Percentiles rank a stretch among this genome's conserved stretches.
phyloP scores from a whole-genome alignment of 2,329 filamentous ascomycete genomes.

The Lecanicillium sp. region DNA sequence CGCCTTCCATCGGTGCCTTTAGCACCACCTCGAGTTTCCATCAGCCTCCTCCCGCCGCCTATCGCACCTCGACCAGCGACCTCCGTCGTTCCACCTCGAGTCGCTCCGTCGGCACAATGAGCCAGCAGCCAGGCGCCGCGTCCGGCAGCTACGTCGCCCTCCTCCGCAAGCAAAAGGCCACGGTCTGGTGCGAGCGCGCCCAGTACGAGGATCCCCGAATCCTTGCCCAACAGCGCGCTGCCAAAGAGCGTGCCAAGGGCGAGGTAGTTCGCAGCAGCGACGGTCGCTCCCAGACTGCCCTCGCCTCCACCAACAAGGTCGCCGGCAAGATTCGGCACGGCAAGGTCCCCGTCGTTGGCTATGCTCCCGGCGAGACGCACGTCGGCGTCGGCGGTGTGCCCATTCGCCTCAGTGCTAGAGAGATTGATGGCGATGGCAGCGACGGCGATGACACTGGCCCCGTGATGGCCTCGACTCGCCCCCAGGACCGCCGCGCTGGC shows the following conservation, averaged over 20 bases:
- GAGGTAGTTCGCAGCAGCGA: slow-evolving; percentile 64
- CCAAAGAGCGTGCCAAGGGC: slow-evolving; percentile 77
- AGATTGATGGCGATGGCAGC: slow-evolving; percentile 83
- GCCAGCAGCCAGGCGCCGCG: slow-evolving; percentile 36
- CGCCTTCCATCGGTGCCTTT: slow-evolving; percentile 62
- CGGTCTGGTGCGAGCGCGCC: slow-evolving; percentile 93
- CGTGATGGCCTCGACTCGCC: slow-evolving; percentile 32
- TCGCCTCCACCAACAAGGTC: slow-evolving; percentile 58
- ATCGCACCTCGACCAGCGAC: slow-evolving; percentile 50
- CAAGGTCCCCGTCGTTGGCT: slow-evolving; percentile 71
- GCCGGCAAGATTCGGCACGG: slow-evolving; percentile 83
- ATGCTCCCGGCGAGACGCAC: slow-evolving; percentile 70
- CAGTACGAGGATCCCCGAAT: slow-evolving; percentile 87
- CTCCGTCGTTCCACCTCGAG: slow-evolving; percentile 75
- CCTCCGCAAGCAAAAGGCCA: slow-evolving; percentile 95
- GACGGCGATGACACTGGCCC: slow-evolving; percentile 56
- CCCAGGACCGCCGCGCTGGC: slow-evolving; percentile 64
- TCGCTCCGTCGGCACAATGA: slow-evolving; percentile 55
- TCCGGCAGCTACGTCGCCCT: slow-evolving; percentile 86
- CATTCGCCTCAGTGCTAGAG: slow-evolving; percentile 86
- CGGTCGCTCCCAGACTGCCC: slow-evolving; percentile 56
- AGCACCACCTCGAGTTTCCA: slow-evolving; percentile 66
- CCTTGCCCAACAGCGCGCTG: slow-evolving; percentile 74
- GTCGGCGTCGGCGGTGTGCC: slow-evolving; percentile 75
- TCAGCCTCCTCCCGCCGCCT: slow-evolving; percentile 51